Base-by-base conservation (phyloP, 345 rosid species). In the Populus davidiana region DNA sequence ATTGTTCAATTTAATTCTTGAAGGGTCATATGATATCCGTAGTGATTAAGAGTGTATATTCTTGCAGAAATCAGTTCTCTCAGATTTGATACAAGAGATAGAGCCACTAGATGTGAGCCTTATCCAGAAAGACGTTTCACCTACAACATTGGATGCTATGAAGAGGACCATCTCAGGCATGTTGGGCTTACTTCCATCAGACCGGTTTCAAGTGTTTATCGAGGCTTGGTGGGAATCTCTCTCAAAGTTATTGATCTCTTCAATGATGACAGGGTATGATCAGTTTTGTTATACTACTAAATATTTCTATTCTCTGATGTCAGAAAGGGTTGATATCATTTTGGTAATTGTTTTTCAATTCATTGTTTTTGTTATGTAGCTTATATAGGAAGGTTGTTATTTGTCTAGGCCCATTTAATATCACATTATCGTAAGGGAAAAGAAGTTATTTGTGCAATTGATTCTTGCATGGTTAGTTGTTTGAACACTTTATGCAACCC, bases 191-290 rank as follows among this genome's bases (percentile, higher is more conserved):
- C 99, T 95, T 84, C 99, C 99, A 2, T 93, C 99, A 20, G 92
- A 92, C 78, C 88, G 93, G 81, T 95, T 95, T 90, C 96, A 89
- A 82, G 94, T 95, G 72, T 86, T 80, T 74, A 95, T 93, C 25
- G 96, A 95, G 76, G 92, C 99, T 52, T 82, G 93, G 72, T 93
- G 98, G 99, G 99, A 91, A 75, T 94, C 97, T 62, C 91, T 95
- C 73, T 95, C 94, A 18, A 95, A 91, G 89, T 83, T 95, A 65
- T 81, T 95, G 84, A 84, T 93, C 36, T 95, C 99, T 36, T 95
- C 99, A 39, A 92, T 95, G 92, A 95, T 92, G 98, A 95, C 99
- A 27, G 99, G 99, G 99, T 95, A 92, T 78, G 87, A 50, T 87
- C 63, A 71, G 76, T 54, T 62, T 56, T 43, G 10, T 17, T 16